Percentiles rank a stretch among this genome's conserved stretches.
Evolutionary conservation across 345 rosid species (phyloP).

Genomic region (Euclidium syriacum): DNA sequence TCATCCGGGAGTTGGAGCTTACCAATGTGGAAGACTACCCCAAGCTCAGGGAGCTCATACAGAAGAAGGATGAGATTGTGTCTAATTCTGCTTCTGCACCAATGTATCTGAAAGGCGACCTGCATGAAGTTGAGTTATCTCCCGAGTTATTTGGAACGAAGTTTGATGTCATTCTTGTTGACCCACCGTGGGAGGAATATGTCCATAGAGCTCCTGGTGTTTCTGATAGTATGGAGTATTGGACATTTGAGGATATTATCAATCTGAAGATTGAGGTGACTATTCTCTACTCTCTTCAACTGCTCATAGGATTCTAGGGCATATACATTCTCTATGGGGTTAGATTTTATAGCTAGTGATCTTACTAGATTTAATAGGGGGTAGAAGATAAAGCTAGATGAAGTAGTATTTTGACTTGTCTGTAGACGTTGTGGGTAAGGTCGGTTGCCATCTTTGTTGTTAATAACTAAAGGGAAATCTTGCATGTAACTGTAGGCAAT

Average conservation of each 20-base stretch:
- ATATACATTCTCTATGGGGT: neutral
- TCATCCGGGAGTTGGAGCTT: conserved; percentile 94
- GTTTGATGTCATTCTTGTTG: conserved; percentile 97
- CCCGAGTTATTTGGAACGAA: conserved; percentile 92
- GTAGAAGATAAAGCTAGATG: neutral
- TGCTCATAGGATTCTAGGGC: neutral
- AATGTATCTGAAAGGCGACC: conserved; percentile 78
- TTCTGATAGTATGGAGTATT: conserved; percentile 94
- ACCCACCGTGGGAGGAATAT: conserved; percentile 99
- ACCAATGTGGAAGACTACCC: conserved; percentile 98
- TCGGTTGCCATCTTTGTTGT: neutral
- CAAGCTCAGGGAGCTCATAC: conserved; percentile 97
- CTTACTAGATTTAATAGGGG: neutral
- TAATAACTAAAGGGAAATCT: neutral
- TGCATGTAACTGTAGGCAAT: conserved; percentile 55
- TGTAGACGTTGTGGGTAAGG: conserved; percentile 5
- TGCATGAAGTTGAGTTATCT: conserved; percentile 81
- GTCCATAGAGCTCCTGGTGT: conserved; percentile 99
- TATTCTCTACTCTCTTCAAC: conserved; percentile 1
- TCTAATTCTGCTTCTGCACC: conserved; percentile 86
- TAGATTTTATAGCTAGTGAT: neutral
- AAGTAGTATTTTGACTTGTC: neutral
- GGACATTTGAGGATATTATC: conserved; percentile 93
- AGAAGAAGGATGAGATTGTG: conserved; percentile 98
- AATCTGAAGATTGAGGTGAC: conserved; percentile 94